These are phyloP conservation scores for Laguncularia racemosa DNA, from an alignment of 345 rosid genomes.

Conservation along the genomic window DNA sequence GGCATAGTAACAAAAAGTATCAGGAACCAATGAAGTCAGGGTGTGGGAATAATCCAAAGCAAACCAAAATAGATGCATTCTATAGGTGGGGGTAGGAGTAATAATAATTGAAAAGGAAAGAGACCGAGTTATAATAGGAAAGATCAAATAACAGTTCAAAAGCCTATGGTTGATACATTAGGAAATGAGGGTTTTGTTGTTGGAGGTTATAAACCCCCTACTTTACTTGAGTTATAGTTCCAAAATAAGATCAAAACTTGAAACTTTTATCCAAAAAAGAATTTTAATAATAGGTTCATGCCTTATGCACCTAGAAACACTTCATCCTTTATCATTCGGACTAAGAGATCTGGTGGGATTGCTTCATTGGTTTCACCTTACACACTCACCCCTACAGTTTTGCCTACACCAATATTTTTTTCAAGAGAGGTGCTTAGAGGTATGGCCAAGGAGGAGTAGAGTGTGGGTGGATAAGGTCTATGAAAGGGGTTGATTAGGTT, in stretches of 20 bases:
- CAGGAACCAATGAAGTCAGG: constrained; percentile 11
- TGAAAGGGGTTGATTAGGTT: constrained; percentile 94
- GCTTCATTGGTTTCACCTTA: constrained; percentile 89
- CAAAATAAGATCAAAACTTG: constrained; percentile 69
- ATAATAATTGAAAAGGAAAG: constrained; percentile 76
- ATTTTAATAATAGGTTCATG: constrained; percentile 49
- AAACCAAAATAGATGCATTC: constrained; percentile 3
- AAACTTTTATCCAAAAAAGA: constrained; percentile 68
- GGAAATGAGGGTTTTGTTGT: constrained; percentile 8
- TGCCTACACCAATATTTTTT: constrained; percentile 79
- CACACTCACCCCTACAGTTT: constrained; percentile 80
- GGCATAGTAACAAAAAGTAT: constrained; percentile 27
- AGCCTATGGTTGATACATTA: constrained; percentile 4
- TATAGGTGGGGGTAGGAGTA: background rate
- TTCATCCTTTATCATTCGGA: constrained; percentile 79
- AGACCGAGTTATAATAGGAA: constrained; percentile 25
- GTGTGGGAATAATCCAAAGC: constrained; percentile 8
- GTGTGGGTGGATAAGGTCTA: constrained; percentile 99
- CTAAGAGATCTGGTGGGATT: constrained; percentile 88
- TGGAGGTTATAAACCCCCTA: constrained; percentile 68
- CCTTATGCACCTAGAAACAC: constrained; percentile 97
- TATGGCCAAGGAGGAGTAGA: constrained; percentile 98
- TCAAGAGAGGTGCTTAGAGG: constrained; percentile 85
- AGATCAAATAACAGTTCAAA: constrained; percentile 43
- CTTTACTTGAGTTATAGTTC: constrained; percentile 68